A percentile compares a stretch with the other conserved stretches of the same genome.
These are phyloP conservation scores for Candida berthetii DNA, from an alignment of 805 yeast genomes.

Conservation along the genomic window DNA sequence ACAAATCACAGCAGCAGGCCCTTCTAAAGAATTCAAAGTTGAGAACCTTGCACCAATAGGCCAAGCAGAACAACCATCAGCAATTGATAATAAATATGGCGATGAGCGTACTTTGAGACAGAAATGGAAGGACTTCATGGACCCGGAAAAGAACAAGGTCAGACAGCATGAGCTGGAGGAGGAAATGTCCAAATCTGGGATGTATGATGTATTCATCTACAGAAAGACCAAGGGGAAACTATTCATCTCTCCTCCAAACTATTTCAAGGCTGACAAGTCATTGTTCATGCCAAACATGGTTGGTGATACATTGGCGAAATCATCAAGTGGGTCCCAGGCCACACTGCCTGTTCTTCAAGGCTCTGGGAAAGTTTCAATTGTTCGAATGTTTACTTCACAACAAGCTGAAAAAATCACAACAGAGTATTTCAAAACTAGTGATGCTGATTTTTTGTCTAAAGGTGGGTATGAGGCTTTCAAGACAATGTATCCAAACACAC, in stretches of 20 bases:
- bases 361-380: slow-evolving; percentile 55
- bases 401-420: slow-evolving; percentile 66
- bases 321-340: slow-evolving; percentile 14
- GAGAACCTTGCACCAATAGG: slow-evolving; percentile 42
- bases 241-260: slow-evolving; percentile 76
- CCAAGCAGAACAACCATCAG: slow-evolving; percentile 27
- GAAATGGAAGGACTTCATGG: slow-evolving; percentile 39
- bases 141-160: slow-evolving; percentile 38
- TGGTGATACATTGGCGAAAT: slow-evolving; percentile 43
- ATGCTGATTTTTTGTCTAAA: slow-evolving; percentile 32
- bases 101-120: slow-evolving; percentile 20
- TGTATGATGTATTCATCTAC: slow-evolving; percentile 57
- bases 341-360: slow-evolving; percentile 33
- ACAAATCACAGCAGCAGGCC: slow-evolving; percentile 29
- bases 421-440: slow-evolving; percentile 46
- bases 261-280: slow-evolving; percentile 67
- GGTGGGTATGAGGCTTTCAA: slow-evolving; percentile 35
- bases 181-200: slow-evolving; percentile 64
- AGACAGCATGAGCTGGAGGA: slow-evolving; percentile 49
- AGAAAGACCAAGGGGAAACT: slow-evolving; percentile 79
- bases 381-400: slow-evolving; percentile 59
- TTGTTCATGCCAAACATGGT: slow-evolving; percentile 76
- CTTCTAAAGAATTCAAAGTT: slow-evolving; percentile 25
- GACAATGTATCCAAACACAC: slow-evolving; percentile 44
- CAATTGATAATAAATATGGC: slow-evolving; percentile 33